These are phyloP conservation scores for Xylariaceae sp. DNA, from an alignment of 2,329 filamentous ascomycete species.

Conservation along the genomic window DNA sequence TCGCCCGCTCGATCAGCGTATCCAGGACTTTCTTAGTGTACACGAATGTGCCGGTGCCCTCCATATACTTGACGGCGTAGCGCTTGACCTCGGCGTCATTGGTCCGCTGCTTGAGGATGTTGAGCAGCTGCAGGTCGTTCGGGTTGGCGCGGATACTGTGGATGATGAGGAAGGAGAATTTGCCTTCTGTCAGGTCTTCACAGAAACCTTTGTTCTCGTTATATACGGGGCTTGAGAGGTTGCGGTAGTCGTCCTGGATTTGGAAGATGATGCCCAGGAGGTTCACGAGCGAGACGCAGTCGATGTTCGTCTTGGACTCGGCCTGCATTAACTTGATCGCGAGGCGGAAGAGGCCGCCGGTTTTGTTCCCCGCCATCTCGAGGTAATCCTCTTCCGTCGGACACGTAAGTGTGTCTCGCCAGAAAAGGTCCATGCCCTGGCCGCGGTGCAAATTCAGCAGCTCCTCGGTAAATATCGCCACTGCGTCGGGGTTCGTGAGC, in stretches of 20 bases:
- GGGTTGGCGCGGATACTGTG: slow-evolving; percentile 81
- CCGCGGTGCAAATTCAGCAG: slow-evolving; percentile 80
- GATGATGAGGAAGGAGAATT: slow-evolving; percentile 94
- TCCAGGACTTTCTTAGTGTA: slow-evolving; percentile 70
- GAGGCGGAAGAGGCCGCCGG: slow-evolving; percentile 78
- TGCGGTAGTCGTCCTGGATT: slow-evolving; percentile 91
- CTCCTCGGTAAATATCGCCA: slow-evolving; percentile 76
- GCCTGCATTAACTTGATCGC: slow-evolving; percentile 87
- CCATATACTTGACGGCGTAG: slow-evolving; percentile 90
- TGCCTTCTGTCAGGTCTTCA: slow-evolving; percentile 94
- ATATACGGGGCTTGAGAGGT: slow-evolving; percentile 72
- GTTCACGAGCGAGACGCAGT: slow-evolving; percentile 82
- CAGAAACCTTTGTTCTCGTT: slow-evolving; percentile 87
- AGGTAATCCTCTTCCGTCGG: slow-evolving; percentile 85
- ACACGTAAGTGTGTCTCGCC: slow-evolving; percentile 80
- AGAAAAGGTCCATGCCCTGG: slow-evolving; percentile 89
- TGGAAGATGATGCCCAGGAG: slow-evolving; percentile 83
- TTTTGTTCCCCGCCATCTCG: slow-evolving; percentile 93
- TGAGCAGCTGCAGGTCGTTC: slow-evolving; percentile 74
- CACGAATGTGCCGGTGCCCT: slow-evolving; percentile 81
- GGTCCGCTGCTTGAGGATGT: slow-evolving; percentile 89
- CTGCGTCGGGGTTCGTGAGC: slow-evolving; percentile 62
- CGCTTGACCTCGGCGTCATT: slow-evolving; percentile 81
- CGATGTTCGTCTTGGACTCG: slow-evolving; percentile 53
- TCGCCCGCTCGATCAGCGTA: slow-evolving; percentile 61